Evolutionary conservation across 305 asterid species (phyloP).

Genomic region (Withania somnifera): DNA sequence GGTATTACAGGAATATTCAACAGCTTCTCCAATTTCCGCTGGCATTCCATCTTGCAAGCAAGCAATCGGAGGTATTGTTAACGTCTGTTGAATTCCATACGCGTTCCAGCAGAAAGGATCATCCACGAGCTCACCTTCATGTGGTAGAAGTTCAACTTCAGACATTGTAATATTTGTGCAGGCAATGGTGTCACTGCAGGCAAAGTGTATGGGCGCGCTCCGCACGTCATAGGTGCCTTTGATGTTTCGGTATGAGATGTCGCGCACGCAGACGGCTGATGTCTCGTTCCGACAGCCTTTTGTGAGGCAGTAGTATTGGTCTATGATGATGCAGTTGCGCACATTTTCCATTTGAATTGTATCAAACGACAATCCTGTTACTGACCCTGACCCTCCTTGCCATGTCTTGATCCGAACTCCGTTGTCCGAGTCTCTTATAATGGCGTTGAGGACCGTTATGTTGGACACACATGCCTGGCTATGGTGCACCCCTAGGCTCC

Average conservation of each 20-base stretch:
- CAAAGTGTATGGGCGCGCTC: slow-evolving; percentile 87
- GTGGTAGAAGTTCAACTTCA: slow-evolving; percentile 76
- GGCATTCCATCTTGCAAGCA: slow-evolving; percentile 80
- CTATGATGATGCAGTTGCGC: slow-evolving; percentile 67
- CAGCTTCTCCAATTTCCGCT: slow-evolving; percentile 26
- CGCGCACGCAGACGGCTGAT: slow-evolving; percentile 58
- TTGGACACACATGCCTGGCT: slow-evolving; percentile 84
- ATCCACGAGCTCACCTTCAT: slow-evolving; percentile 63
- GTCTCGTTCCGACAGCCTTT: slow-evolving; percentile 71
- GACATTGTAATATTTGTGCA: slow-evolving; percentile 90
- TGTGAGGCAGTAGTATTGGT: slow-evolving; percentile 78
- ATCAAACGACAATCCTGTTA: slow-evolving; percentile 53
- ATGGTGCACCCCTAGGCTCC: slow-evolving; percentile 75
- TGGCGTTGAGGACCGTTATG: slow-evolving; percentile 56
- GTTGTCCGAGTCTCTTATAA: slow-evolving; percentile 64
- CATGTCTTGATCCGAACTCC: slow-evolving; percentile 88
- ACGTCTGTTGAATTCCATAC: slow-evolving; percentile 66
- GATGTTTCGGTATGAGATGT: slow-evolving; percentile 55
- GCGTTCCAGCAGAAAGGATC: slow-evolving; percentile 98
- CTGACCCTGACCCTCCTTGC: slow-evolving; percentile 95
- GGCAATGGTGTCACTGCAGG: slow-evolving; percentile 73
- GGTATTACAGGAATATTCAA: slow-evolving; percentile 25
- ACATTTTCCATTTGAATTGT: slow-evolving; percentile 88
- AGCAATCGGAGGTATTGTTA: slow-evolving; percentile 83
- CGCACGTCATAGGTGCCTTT: slow-evolving; percentile 86